Base-by-base conservation (phyloP, 208 protist genomes). In the Leishmania tarentolae region DNA sequence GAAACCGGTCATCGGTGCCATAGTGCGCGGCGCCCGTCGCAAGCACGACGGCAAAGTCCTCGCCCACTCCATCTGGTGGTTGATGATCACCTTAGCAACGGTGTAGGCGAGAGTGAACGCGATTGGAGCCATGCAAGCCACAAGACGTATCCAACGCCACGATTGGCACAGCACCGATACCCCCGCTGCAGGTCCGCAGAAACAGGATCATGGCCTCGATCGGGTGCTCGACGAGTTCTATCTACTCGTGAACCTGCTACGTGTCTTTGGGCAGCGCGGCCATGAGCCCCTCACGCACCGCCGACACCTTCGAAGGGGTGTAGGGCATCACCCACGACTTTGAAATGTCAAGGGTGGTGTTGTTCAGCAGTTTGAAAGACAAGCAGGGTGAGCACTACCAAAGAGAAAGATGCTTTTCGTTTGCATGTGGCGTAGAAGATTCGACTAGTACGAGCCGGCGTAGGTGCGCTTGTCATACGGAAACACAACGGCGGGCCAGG, bases 1-100 rank as follows among this genome's bases (percentile, higher is more conserved):
- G 80, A 17, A 78, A 75, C 83, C 69, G 80, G 59, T 80, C 79
- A 57, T 82, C 83, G 56, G 80, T 76, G 46, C 78, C 83, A 75
- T 80, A 86, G 75, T 83, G 70, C 73, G 81, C 83, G 40, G 83
- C 83, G 42, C 83, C 83, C 21, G 79, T 86, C n/a, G 83, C 83
- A 69, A 86, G 83, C 21, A 83, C 83, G 37, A 86, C 46, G 44
- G 79, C 83, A 53, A 83, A 78, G 69, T 83, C 78, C 37, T 52
- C 40, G 52, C 83, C 83, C 83, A 86, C 75, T 63, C n/a, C 76
- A 83, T 71, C 40, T 80, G 42, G 65, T 71, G 83, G 6, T 71
- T 68, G 74, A 66, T 19, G 68, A 72, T 76, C 53, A 75, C 76
- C 63, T 80, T 77, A 9, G 69, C 83, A n/a, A 83, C 73, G 21